phyloP scores from a whole-genome alignment of 2,329 filamentous ascomycete genomes.

The Neofusicoccum ribis region DNA sequence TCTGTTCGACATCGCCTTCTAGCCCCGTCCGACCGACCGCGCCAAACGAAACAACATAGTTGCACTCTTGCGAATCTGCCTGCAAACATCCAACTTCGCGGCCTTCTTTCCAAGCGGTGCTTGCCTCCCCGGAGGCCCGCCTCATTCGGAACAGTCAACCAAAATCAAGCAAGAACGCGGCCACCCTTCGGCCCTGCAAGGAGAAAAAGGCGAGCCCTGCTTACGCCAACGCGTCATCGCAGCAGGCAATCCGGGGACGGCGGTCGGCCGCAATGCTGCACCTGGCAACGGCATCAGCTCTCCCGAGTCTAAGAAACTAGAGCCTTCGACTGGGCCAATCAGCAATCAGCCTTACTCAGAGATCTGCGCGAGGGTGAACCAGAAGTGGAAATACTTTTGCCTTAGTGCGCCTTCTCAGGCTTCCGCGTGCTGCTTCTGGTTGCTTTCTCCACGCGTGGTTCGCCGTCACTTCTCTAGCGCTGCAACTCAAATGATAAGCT shows the following conservation, averaged over 20 bases:
- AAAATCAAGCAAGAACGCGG: neutral
- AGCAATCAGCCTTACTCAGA: neutral
- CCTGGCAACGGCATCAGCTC: neutral
- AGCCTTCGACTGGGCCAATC: neutral
- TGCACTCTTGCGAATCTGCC: too few relatives aligned
- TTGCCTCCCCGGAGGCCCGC: too few relatives aligned
- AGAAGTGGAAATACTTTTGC: neutral
- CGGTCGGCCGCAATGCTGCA: neutral
- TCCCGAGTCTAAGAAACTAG: neutral
- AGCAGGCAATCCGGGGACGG: neutral
- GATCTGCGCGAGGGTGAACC: neutral
- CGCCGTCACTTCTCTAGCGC: neutral
- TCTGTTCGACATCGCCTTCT: neutral
- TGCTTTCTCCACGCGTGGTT: neutral
- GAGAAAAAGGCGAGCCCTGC: neutral
- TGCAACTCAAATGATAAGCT: neutral
- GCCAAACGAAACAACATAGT: too few relatives aligned
- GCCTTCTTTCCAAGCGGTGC: too few relatives aligned
- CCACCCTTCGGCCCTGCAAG: neutral
- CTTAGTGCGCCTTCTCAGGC: neutral
- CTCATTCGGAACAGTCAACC: neutral
- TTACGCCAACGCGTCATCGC: neutral
- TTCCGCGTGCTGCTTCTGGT: neutral
- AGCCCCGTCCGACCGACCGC: neutral
- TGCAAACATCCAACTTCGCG: too few relatives aligned